These are phyloP conservation scores for Fusarium tjaetaba DNA, from an alignment of 2,329 filamentous ascomycete genomes.

Conservation along the genomic window DNA sequence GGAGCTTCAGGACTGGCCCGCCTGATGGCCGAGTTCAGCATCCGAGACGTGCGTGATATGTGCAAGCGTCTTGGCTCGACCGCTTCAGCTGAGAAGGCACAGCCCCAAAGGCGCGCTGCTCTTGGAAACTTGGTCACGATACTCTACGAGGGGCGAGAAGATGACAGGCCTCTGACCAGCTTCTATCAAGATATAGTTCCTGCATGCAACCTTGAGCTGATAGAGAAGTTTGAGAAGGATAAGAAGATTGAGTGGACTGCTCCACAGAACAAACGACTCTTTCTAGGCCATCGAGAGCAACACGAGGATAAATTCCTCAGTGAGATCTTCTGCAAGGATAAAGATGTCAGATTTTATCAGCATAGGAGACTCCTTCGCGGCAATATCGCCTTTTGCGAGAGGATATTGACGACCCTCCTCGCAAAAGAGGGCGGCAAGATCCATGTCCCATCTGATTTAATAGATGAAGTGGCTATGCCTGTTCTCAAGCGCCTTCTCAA, in stretches of 20 bases:
- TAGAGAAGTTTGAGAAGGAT: slow-evolving; percentile 34
- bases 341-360: background rate
- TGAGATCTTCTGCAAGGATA: slow-evolving; percentile 21
- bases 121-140: slow-evolving; percentile 34
- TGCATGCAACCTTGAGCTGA: slow-evolving; percentile 29
- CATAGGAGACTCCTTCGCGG: slow-evolving; percentile 25
- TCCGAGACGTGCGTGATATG: slow-evolving; percentile 30
- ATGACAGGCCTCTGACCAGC: slow-evolving; percentile 31
- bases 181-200: slow-evolving; percentile 42
- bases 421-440: slow-evolving; percentile 3
- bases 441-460: slow-evolving; percentile 29
- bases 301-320: slow-evolving; percentile 28
- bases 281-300: slow-evolving; percentile 27
- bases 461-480: slow-evolving; percentile 31
- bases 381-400: slow-evolving; percentile 23
- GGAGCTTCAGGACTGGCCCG: slow-evolving; percentile 34
- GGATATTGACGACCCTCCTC: slow-evolving; percentile 22
- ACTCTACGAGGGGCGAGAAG: slow-evolving; percentile 15
- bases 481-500: slow-evolving; percentile 34
- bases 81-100: slow-evolving; percentile 29
- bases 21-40: slow-evolving; percentile 42
- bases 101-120: slow-evolving; percentile 34
- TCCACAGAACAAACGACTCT: slow-evolving; percentile 20
- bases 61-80: slow-evolving; percentile 37
- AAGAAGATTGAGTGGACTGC: slow-evolving; percentile 19